phyloP scores from a whole-genome alignment of 148 eudicot species.

The Rhododendron griersonianum region DNA sequence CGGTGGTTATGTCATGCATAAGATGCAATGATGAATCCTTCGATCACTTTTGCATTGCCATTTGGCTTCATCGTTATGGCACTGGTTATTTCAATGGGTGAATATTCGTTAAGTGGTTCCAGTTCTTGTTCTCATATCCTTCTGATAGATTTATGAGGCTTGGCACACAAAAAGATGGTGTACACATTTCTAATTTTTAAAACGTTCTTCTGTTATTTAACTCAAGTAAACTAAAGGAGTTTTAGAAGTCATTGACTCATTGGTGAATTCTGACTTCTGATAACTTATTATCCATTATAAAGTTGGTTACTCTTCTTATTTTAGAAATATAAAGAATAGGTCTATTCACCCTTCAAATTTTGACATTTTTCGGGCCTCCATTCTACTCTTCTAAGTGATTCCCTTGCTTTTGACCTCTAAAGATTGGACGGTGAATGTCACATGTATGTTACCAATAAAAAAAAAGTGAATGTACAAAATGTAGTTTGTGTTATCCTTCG shows the following conservation, averaged over 20 bases:
- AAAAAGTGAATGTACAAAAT: background rate
- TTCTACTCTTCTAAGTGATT: background rate
- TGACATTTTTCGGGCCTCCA: background rate
- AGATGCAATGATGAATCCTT: background rate
- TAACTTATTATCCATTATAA: background rate
- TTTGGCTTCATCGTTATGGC: background rate
- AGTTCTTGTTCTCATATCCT: background rate
- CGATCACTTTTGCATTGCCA: background rate
- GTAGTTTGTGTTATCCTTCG: background rate
- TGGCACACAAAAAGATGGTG: background rate
- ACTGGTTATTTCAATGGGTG: background rate
- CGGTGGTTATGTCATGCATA: background rate
- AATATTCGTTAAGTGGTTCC: background rate
- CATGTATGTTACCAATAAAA: background rate
- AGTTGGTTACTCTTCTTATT: background rate
- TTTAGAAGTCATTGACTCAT: background rate
- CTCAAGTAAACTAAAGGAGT: background rate
- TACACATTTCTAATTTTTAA: background rate
- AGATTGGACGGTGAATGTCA: background rate
- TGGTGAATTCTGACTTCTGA: background rate
- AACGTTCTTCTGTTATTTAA: background rate
- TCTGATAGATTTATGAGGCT: background rate
- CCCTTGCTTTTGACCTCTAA: background rate
- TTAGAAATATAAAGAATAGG: background rate
- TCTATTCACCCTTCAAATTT: background rate